Base-by-base conservation (phyloP, 768 basidiomycete genomes). In the Trichaptum fuscoviolaceum region DNA sequence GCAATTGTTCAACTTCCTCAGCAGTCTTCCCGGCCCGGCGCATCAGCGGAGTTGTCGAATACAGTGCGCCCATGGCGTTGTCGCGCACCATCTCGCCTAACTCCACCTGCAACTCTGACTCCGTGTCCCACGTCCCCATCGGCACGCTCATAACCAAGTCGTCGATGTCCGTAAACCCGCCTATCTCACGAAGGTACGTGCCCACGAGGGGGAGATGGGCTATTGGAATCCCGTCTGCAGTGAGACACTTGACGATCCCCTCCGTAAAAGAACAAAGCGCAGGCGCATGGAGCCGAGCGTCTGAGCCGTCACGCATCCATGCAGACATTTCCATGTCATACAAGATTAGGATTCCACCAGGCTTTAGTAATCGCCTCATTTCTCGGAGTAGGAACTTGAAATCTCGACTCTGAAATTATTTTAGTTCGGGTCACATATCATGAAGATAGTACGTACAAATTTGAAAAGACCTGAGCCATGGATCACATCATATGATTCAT, bases 261-360 rank as follows among this genome's bases (percentile, higher is more conserved):
- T 15, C 59, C 15, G 30, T 61, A 12, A 52, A 52, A 12, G 42
- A 12, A 12, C 42, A 52, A 3, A 61, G 59, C 6, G 59, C 59
- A 17, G 59, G 59, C 30, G 30, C 30, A 17, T 25, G 30, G 6
- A 1, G 3, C 15, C 30, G 25, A 12, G 25, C 30, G 59, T 61
- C 59, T 17, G 59, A 61, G 15, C 59, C 59, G 30, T 61, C 59
- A 3, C 25, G 25, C 59, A 61, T 61, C 59, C 59, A 61, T 24
- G 59, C 24, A 9, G 25, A 25, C 24, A 61, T 61, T 24, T 61
- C 59, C 24, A 61, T 25, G 30, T 61, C 59, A 17, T 34, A 34
- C 8, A 61, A 9, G 17, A 61, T 24, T 5, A 61, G 59, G 17
- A 61, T 3, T 3, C 59, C 59, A 12, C 30, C 30, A 15, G 59